Evolutionary conservation across 192 early-diverging fungal genomes (phyloP), one percentile per base, ranked within the genome.

Genomic region (Podila clonocystis): DNA sequence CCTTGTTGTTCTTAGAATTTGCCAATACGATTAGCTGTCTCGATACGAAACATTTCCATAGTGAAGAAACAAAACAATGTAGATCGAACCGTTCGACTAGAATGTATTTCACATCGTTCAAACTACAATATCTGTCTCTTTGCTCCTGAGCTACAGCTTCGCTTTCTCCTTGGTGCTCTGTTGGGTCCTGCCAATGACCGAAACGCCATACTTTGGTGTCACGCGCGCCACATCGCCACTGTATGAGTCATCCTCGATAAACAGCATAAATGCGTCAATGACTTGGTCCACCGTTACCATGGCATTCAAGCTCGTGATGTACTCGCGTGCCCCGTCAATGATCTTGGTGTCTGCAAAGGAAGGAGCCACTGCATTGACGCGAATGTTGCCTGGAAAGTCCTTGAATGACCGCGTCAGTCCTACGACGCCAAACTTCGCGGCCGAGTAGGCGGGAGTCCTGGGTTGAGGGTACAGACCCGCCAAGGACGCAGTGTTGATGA

Each of bases 401-500:
- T 85, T 86, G 1, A 84, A 75, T 17, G 86, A 87, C 0, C 84
- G 78, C 1, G 90, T 89, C 55, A 94, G 90, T 33, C 88, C 87
- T 13, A 88, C 87, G 20, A 95, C 89, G 13, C 90, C 94, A 63
- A 85, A 90, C 84, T 95, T 95, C 24, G 92, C 91, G 0, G 93
- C 93, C 8, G 88, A 88, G 76, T 96, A 96, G 9, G 92, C 88
- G 2, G 93, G 93, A 49, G 89, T 87, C 33, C 80, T 76, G 26
- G 84, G 72, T 15, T 83, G 59, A 3, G 88, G 87, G 62, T 84
- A 84, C 24, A 92, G 84, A 1, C 92, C 94, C 45, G 93, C 92
- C 64, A 93, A 85, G 9, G 92, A 93, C 1, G 94, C 91, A 4
- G 91, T 92, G 70, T 94, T 96, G 52, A 96, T 80, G 12, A 93